phyloP scores from a whole-genome alignment of 176 grass and related monocot genomes.

The Microstegium vimineum region DNA sequence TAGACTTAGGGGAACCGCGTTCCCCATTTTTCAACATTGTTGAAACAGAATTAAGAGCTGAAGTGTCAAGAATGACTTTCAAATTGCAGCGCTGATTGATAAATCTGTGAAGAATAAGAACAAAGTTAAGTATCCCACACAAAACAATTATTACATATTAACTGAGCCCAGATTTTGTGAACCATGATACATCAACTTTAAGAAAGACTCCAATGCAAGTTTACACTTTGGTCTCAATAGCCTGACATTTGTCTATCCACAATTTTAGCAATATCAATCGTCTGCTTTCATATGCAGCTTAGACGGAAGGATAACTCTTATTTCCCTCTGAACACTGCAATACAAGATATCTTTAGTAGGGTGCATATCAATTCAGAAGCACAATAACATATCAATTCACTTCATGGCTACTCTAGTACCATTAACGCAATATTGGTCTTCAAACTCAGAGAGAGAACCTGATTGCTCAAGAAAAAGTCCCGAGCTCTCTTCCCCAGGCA shows the following conservation, averaged over 20 bases:
- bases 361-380: slow-evolving; percentile 18
- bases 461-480: slow-evolving; percentile 48
- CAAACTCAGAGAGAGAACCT: slow-evolving; percentile 69
- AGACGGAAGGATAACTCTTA: slow-evolving; percentile 67
- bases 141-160: slow-evolving; percentile 11
- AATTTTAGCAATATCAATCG: slow-evolving; percentile 43
- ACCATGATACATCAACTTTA: slow-evolving; percentile 80
- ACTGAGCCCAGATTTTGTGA: slow-evolving; percentile 17
- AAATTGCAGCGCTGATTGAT: slow-evolving; percentile 53
- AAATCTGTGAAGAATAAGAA: slow-evolving; percentile 53
- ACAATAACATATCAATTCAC: slow-evolving; percentile 18
- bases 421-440: slow-evolving; percentile 55
- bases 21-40: slow-evolving; percentile 60
- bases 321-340: slow-evolving; percentile 67
- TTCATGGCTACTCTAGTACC: slow-evolving; percentile 32
- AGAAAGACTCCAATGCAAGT: slow-evolving; percentile 33
- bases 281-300: slow-evolving; percentile 43
- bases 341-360: slow-evolving; percentile 20
- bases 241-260: slow-evolving; percentile 75
- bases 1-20: slow-evolving; percentile 37
- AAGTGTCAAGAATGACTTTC: slow-evolving; percentile 58
- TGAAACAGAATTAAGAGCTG: slow-evolving; percentile 54
- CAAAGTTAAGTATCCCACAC: slow-evolving; percentile 11
- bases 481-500: slow-evolving; percentile 77
- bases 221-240: slow-evolving; percentile 36